Conservation (phyloP, 208 protist species). For the Trypanosoma vivax region DNA sequence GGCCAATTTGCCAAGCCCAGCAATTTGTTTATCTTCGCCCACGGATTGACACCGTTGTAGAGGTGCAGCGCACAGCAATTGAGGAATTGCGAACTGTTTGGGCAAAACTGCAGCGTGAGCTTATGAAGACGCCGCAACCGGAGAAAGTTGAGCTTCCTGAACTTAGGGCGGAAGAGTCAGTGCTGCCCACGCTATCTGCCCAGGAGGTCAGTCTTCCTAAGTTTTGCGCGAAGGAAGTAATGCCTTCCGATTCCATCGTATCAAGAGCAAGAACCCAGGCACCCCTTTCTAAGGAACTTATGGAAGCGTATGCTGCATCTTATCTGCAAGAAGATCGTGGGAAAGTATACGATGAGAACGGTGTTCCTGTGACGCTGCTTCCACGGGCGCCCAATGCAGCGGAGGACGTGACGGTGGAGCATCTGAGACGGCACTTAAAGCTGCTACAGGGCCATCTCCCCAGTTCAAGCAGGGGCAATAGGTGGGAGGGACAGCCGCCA, state of each 20-base stretch:
- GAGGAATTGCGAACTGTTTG: slow-evolving; percentile 37
- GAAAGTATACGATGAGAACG: background rate
- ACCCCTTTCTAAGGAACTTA: too few species aligned
- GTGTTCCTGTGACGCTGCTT: too few species aligned
- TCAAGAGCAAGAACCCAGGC: slow-evolving; percentile 25
- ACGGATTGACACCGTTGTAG: slow-evolving; percentile 20
- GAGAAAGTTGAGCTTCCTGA: slow-evolving; percentile 31
- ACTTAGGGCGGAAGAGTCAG: slow-evolving; percentile 1
- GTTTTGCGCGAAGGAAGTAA: background rate
- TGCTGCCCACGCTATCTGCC: background rate
- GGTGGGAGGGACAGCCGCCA: background rate
- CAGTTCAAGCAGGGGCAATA: background rate
- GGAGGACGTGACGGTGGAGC: background rate
- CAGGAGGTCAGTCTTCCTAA: background rate
- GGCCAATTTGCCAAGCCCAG: slow-evolving; percentile 41
- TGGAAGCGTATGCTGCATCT: slow-evolving; percentile 32
- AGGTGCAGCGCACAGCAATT: slow-evolving; percentile 32
- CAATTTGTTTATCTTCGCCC: slow-evolving; percentile 50
- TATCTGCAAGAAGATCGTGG: slow-evolving; percentile 20
- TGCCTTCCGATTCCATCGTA: background rate
- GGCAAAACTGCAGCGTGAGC: slow-evolving; percentile 32
- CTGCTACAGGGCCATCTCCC: background rate
- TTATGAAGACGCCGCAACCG: slow-evolving; percentile 24
- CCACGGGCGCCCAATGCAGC: background rate
- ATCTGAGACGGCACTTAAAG: background rate